A percentile compares a stretch with the other conserved stretches of the same genome.
These are phyloP conservation scores for Furcasterigmium furcatum DNA, from an alignment of 2,329 filamentous ascomycete species.

Conservation along the genomic window DNA sequence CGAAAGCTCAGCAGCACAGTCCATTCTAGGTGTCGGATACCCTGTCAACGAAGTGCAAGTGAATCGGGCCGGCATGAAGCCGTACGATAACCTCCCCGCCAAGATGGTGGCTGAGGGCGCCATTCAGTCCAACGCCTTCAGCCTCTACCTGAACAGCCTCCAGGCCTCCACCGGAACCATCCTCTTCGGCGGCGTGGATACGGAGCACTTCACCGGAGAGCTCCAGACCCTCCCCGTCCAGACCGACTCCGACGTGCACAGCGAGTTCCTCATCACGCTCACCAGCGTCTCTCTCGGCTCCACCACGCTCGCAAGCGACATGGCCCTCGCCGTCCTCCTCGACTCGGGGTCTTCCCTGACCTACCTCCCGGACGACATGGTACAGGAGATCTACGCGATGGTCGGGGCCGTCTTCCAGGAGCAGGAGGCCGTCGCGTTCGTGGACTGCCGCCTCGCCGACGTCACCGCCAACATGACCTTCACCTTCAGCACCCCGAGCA, in stretches of 20 bases:
- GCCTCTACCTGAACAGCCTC: conserved; percentile 73
- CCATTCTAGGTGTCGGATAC: conserved; percentile 86
- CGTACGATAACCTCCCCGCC: conserved; percentile 69
- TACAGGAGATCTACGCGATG: conserved; percentile 50
- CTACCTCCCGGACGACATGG: conserved; percentile 59
- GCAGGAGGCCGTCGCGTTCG: conserved; percentile 51
- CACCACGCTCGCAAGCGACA: conserved; percentile 37
- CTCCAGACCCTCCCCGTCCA: conserved; percentile 23
- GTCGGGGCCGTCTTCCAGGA: conserved; percentile 58
- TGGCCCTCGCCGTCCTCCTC: conserved; percentile 58
- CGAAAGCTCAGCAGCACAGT: conserved; percentile 55
- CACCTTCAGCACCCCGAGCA: conserved; percentile 49
- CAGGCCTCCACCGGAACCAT: conserved; percentile 19
- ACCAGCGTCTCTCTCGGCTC: conserved; percentile 51
- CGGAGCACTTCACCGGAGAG: conserved; percentile 37
- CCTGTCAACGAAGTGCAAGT: conserved; percentile 73
- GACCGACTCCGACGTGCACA: conserved; percentile 11
- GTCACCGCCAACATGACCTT: conserved; percentile 45
- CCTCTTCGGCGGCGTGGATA: conserved; percentile 44
- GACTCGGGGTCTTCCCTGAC: conserved; percentile 69
- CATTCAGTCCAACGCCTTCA: conserved; percentile 68
- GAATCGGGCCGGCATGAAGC: conserved; percentile 43
- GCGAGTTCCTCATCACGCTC: conserved; percentile 67
- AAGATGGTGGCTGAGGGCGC: conserved; percentile 57
- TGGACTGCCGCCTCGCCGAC: conserved; percentile 52